Evolutionary conservation across 1,284 basidiomycete genomes (phyloP).

Genomic region (Heliocybe sulcata): DNA sequence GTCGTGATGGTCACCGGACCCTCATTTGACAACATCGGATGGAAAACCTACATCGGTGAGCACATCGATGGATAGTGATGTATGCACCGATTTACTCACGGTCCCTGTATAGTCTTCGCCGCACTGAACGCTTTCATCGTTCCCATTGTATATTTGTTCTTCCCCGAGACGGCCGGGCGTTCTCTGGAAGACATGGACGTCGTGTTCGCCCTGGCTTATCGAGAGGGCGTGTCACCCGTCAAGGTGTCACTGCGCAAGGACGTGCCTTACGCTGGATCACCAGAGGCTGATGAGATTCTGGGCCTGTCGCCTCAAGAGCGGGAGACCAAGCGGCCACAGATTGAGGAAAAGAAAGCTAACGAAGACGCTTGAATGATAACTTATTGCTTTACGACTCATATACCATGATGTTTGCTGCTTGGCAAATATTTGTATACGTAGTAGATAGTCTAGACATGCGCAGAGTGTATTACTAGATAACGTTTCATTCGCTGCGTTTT

Average conservation of each 20-base stretch:
- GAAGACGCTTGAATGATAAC: not conserved
- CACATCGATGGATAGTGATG: not conserved
- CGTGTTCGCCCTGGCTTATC: constrained; percentile 52
- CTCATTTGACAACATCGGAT: constrained; percentile 55
- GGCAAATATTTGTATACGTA: not conserved
- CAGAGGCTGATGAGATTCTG: constrained; percentile 45
- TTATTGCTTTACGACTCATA: not conserved
- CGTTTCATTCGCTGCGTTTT: not conserved
- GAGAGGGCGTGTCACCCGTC: constrained; percentile 50
- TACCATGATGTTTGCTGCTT: no score
- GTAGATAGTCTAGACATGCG: not conserved
- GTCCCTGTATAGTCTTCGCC: constrained; percentile 41
- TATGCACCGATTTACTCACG: not conserved
- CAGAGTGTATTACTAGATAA: not conserved
- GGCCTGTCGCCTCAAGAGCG: constrained; percentile 18
- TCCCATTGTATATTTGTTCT: constrained; percentile 56
- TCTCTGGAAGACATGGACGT: constrained; percentile 62
- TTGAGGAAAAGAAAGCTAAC: not conserved
- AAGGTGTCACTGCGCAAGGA: constrained; percentile 48
- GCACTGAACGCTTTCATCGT: constrained; percentile 53
- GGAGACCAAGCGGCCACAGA: not conserved
- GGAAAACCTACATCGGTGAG: constrained; percentile 55
- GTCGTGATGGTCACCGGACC: constrained; percentile 65
- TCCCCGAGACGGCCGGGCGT: constrained; percentile 62
- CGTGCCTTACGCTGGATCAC: constrained; percentile 43